A percentile compares a stretch with the other conserved stretches of the same genome.
These are phyloP conservation scores for Pseudogymnoascus sp. DNA, from an alignment of 2,329 filamentous ascomycete genomes.

Conservation along the genomic window DNA sequence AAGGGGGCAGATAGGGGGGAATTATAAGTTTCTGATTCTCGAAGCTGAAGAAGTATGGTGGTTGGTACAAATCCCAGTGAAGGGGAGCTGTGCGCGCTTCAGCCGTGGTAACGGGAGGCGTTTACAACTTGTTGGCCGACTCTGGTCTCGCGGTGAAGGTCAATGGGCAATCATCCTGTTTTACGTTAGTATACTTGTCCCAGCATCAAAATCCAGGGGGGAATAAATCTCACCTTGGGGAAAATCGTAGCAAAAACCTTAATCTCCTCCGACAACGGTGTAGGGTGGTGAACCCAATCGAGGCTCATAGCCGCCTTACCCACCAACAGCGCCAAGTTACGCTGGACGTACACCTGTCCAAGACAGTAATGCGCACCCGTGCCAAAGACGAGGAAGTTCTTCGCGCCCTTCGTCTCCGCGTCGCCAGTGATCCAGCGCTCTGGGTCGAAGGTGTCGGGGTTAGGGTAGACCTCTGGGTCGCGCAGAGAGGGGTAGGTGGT, in stretches of 20 bases:
- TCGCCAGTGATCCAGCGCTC: constrained; percentile 87
- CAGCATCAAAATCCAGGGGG: neutral
- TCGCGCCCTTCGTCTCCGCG: constrained; percentile 69
- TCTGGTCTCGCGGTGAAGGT: constrained; percentile 46
- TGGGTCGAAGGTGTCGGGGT: constrained; percentile 82
- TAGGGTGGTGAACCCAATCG: constrained; percentile 85
- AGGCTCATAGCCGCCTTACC: constrained; percentile 82
- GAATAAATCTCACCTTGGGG: constrained; percentile 62
- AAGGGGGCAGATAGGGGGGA: neutral
- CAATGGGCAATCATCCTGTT: constrained; percentile 74
- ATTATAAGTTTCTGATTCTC: neutral
- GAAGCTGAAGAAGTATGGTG: neutral
- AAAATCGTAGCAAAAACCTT: constrained; percentile 99
- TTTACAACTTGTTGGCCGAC: neutral
- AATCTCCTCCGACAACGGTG: constrained; percentile 81
- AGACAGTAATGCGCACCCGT: constrained; percentile 95
- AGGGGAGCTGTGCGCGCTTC: no score
- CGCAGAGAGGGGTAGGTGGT: constrained; percentile 85
- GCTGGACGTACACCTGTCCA: constrained; percentile 82
- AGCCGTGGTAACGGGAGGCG: no score
- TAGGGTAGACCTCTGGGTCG: constrained; percentile 84
- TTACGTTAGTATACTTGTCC: constrained; percentile 20
- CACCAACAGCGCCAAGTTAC: constrained; percentile 82
- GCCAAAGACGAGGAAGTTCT: constrained; percentile 97
- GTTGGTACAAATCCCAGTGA: neutral